Conservation (phyloP, 192 early-diverging fungal species). For the Pilobolus umbonatus region DNA sequence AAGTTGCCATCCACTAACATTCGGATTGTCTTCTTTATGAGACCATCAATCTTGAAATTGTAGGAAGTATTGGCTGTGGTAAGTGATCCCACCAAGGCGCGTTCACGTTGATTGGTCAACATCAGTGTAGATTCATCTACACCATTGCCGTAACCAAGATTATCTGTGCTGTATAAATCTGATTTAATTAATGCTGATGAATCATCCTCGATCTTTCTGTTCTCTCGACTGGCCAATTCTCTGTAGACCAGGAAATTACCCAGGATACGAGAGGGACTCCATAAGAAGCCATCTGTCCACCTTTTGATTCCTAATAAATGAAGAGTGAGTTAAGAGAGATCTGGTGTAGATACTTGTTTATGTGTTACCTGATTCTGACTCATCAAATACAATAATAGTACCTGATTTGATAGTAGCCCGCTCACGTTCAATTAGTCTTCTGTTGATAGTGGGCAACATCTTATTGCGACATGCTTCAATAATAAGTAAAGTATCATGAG, state of each 20-base stretch:
- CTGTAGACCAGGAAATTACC: conserved; percentile 67
- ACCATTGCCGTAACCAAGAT: neutral
- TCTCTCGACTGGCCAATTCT: conserved; percentile 34
- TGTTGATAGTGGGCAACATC: conserved; percentile 23
- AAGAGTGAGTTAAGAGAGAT: neutral
- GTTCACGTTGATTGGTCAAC: conserved; percentile 13
- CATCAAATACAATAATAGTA: conserved; percentile 31
- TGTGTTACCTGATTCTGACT: conserved; percentile 22
- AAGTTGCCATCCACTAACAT: conserved; percentile 38
- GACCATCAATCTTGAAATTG: conserved; percentile 38
- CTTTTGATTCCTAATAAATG: conserved; percentile 51
- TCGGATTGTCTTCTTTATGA: conserved; percentile 65
- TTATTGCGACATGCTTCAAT: conserved; percentile 28
- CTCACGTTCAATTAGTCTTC: conserved; percentile 28
- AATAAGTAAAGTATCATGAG: conserved; percentile 23
- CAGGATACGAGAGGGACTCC: conserved; percentile 65
- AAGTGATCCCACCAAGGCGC: conserved; percentile 27
- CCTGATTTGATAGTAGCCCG: conserved; percentile 22
- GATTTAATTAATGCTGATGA: too few species aligned
- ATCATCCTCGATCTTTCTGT: conserved; percentile 7
- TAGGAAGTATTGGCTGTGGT: conserved; percentile 23
- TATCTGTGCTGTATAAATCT: neutral
- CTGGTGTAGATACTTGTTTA: neutral
- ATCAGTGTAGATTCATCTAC: neutral
- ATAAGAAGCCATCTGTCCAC: conserved; percentile 66